Base-by-base conservation (phyloP, 192 early-diverging fungal genomes). In the Coemansia sp. region DNA sequence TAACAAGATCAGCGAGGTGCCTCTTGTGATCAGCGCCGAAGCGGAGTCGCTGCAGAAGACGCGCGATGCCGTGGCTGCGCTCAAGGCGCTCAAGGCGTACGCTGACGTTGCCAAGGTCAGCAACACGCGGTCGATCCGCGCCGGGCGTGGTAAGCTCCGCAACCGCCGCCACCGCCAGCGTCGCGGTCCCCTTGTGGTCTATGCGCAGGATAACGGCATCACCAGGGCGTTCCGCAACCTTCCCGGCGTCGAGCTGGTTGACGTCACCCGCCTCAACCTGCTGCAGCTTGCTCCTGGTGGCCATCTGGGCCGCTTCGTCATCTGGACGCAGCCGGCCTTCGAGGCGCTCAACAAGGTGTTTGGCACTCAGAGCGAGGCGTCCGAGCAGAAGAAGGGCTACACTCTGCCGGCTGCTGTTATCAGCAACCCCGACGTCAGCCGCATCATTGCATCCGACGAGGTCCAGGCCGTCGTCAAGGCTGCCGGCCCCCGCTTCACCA, bases 271-370 rank as follows among this genome's bases (percentile, higher is more conserved):
- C 83, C 88, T 99, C 65, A 99, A 98, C 93, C 90, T 99, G 82
- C 89, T 99, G 82, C 95, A 96, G 87, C 88, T 99, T 64, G 96
- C 96, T 66, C 96, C 97, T 63, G 97, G 97, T 85, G 95, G 95
- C 78, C 95, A 99, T 88, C 87, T 99, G 79, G 96, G 97, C 71
- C 94, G 96, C 82, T 99, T 99, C 87, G 86, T 96, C 84, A 96
- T 98, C 94, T 99, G 97, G 97, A 95, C 97, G 71, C 88, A 93
- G 81, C 78, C 86, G 49, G 95, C 95, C 69, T 97, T 98, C 80
- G 89, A 89, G 77, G 86, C 92, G 44, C 90, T 99, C 75, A 94
- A 97, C 85, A 84, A 89, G 75, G 85, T 99, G 75, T 99, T 91
- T 85, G 97, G 97, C 78, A 90, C 95, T 68, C 85, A 87, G 86